Conservation (phyloP, 805 yeast species). For the Sugiyamaella valdiviana region DNA sequence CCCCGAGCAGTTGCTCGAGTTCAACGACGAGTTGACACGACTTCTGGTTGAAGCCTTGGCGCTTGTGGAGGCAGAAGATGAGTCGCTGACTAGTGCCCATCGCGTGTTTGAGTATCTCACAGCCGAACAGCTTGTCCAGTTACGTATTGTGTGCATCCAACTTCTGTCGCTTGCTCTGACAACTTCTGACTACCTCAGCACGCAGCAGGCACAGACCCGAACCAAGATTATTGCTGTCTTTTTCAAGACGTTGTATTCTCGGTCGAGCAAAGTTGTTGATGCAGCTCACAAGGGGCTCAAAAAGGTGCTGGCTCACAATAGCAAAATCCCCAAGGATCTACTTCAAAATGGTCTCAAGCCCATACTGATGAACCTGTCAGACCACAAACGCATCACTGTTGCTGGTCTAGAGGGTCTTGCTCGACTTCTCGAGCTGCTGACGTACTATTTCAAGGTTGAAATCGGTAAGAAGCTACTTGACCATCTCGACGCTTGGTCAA, state of each 20-base stretch:
- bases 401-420: constrained; percentile 90
- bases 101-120: constrained; percentile 81
- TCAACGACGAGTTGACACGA: constrained; percentile 83
- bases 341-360: constrained; percentile 95
- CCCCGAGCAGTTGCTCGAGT: constrained; percentile 73
- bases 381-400: constrained; percentile 83
- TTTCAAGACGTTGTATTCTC: constrained; percentile 84
- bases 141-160: constrained; percentile 85
- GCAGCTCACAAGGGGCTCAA: constrained; percentile 90
- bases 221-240: constrained; percentile 86
- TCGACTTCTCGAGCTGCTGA: constrained; percentile 72
- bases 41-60: constrained; percentile 86
- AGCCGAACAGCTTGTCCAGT: constrained; percentile 76
- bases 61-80: constrained; percentile 95
- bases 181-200: constrained; percentile 73
- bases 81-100: constrained; percentile 82
- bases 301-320: constrained; percentile 74
- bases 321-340: constrained; percentile 86
- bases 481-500: constrained; percentile 95
- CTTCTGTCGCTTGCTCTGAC: constrained; percentile 76
- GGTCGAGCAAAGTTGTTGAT: constrained; percentile 78
- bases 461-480: constrained; percentile 90
- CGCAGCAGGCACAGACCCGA: constrained; percentile 55
- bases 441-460: constrained; percentile 92
- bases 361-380: constrained; percentile 89